Base-by-base conservation (phyloP, 495 filamentous ascomycete genomes). In the Aspergillus bridgeri region DNA sequence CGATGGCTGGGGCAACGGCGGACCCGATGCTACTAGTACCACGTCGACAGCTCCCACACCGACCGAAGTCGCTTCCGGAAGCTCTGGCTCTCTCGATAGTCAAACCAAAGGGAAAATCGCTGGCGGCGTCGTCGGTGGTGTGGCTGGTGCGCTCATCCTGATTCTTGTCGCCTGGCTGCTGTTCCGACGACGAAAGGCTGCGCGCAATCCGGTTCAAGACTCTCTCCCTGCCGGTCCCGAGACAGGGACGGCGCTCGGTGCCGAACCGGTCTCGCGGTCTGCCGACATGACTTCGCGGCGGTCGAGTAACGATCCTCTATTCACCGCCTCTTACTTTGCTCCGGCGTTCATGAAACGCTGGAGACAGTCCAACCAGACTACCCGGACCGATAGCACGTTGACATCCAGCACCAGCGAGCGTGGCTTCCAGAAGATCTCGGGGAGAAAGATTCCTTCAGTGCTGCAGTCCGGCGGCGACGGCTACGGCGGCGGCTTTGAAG, bases 391-490 rank as follows among this genome's bases (percentile, higher is more conserved):
- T 42, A 78, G 77, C 44, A 72, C 67, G 5, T 9, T 67, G 7
- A 64, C 64, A 25, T 67, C 72, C 0, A 58, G 46, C 20, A 60
- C 74, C 4, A 79, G 78, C 54, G 81, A 84, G 50, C 77, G 77
- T 15, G 81, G 81, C 2, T 84, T 84, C 59, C 79, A 84, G 58
- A 82, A 81, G 59, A 74, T 92, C 5, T 87, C 88, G 6, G 89
- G 89, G 33, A 79, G 83, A 53, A 91, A 91, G 61, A 73, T 92
- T n/a, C 78, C 81, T 5, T 84, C 89, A 17, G 88, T 90, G 5
- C 72, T 91, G 33, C 79, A 82, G 42, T 81, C 81, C 33, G 86
- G 88, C 46, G 86, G 87, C 19, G 85, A 90, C 67, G 88, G 87
- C 3, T 90, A 85, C 63, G 81, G 82, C 57, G 87, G 83, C 52